These are phyloP conservation scores for Tuber umbilicatum DNA, from an alignment of 495 filamentous ascomycete species.

Conservation along the genomic window DNA sequence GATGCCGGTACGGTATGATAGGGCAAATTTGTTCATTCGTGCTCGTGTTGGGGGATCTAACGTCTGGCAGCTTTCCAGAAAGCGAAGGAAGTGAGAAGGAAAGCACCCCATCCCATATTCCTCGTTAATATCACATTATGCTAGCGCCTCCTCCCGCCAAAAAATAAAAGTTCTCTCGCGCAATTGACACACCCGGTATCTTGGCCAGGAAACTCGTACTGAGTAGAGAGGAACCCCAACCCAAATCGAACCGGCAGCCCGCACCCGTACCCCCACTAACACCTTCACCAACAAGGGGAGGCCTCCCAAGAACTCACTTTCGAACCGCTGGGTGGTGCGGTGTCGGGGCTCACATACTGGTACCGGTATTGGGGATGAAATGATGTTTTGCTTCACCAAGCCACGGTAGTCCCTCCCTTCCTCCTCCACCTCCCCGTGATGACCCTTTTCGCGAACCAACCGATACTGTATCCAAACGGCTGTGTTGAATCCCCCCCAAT, in stretches of 20 bases:
- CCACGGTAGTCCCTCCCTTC: background rate
- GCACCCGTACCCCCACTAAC: background rate
- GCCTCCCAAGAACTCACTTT: background rate
- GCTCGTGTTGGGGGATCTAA: background rate
- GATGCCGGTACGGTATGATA: background rate
- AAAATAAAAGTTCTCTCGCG: background rate
- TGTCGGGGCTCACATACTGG: background rate
- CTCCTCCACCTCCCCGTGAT: background rate
- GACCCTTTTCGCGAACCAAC: background rate
- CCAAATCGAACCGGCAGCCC: constrained; percentile 1
- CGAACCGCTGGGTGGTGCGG: background rate
- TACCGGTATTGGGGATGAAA: background rate
- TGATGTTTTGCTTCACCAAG: background rate
- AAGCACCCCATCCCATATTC: background rate
- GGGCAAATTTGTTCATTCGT: background rate
- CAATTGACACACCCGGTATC: constrained; percentile 1
- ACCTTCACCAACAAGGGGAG: background rate
- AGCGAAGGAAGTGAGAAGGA: background rate
- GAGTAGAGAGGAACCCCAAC: background rate
- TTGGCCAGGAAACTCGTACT: no score
- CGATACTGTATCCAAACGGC: background rate
- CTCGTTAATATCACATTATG: background rate
- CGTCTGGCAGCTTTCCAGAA: background rate
- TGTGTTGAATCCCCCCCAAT: background rate
- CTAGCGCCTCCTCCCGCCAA: background rate